Evolutionary conservation across 805 yeast species (phyloP), one percentile per base, ranked within the genome.

Genomic region (Barnettozyma sp.): DNA sequence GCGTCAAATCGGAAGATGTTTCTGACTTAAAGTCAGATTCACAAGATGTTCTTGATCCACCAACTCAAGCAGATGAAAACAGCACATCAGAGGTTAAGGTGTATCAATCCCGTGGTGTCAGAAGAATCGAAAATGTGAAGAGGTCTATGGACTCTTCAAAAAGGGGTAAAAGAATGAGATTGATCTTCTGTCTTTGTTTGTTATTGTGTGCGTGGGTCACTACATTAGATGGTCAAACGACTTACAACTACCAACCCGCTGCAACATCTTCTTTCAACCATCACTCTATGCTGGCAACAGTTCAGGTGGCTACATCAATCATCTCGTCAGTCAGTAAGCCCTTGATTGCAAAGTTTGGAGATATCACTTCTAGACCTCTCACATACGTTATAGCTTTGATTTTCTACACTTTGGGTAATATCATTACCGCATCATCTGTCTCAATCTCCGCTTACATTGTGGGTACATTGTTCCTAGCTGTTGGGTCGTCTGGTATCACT

Each of bases 261-360:
- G 71, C 70, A 9, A 60, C 70, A 5, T 60, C 67, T 13, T 46
- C 55, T 5, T 64, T 66, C 44, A 49, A 54, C 29, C 55, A 55
- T 21, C 68, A 63, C 39, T 60, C 71, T 2, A 51, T 66, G 51
- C 40, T 66, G 13, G 52, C 70, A 2, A 62, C 66, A 9, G 49
- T 63, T 8, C 52, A 56, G 17, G 63, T 66, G 22, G 66, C 66
- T 4, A 60, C 58, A 16, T 52, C 60, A n/a, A 58, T 66, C 35
- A 53, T 65, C 27, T 53, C 57, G 29, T 60, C 68, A 15, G 62
- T 63, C 9, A 50, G 59, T 3, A 56, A 60, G 34, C 64, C 70
- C 4, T 45, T 64, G 15, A 43, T 66, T 46, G 69, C 68, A 22
- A 66, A 63, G 44, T 31, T 65, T 19, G 55, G 69, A 2, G 69